Conservation (phyloP, 164 flowering plant species). For the Sedum album region DNA sequence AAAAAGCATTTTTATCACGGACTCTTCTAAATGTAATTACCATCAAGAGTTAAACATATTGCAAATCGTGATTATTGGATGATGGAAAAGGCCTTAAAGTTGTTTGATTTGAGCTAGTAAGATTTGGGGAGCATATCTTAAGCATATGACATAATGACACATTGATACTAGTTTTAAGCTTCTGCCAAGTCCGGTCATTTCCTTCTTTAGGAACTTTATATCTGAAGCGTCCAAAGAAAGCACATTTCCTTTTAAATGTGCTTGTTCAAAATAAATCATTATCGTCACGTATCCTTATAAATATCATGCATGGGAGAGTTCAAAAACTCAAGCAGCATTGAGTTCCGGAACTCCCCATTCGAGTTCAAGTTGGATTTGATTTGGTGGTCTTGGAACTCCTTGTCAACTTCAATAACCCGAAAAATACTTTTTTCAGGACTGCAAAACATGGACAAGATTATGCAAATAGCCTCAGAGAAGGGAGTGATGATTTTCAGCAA, state of each 20-base stretch:
- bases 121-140: neutral
- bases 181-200: slow-evolving; percentile 13
- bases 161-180: neutral
- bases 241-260: slow-evolving; percentile 22
- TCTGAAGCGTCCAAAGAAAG: slow-evolving; percentile 22
- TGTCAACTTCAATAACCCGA: neutral
- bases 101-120: neutral
- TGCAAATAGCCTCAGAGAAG: slow-evolving; percentile 38
- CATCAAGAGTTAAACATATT: neutral
- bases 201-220: slow-evolving; percentile 9
- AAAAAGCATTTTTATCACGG: neutral
- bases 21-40: neutral
- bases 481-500: slow-evolving; percentile 78
- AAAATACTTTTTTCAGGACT: neutral
- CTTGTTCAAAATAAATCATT: slow-evolving; percentile 18
- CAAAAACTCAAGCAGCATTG: slow-evolving; percentile 19
- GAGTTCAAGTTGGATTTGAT: neutral
- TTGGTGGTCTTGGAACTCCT: slow-evolving; percentile 11
- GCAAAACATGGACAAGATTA: slow-evolving; percentile 40
- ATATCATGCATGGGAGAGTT: slow-evolving; percentile 23
- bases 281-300: slow-evolving; percentile 24
- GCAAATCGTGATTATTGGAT: neutral
- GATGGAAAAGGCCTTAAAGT: neutral
- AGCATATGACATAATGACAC: slow-evolving; percentile 2
- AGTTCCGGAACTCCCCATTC: slow-evolving; percentile 7